A percentile compares a stretch with the other conserved stretches of the same genome.
phyloP scores from a whole-genome alignment of 441 rosid species.

The Bruguiera hainesii region DNA sequence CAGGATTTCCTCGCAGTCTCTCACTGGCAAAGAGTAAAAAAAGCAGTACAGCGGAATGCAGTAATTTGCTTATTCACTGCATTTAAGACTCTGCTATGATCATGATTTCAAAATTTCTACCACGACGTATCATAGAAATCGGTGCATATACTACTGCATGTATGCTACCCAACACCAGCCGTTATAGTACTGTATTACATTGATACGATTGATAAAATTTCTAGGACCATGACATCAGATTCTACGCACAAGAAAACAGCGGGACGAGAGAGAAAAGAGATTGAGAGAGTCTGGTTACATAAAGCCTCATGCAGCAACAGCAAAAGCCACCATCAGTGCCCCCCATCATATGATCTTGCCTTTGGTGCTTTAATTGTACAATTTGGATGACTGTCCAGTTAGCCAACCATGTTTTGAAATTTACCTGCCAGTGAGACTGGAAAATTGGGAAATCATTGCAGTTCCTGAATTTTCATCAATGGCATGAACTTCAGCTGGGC shows the following conservation, averaged over 20 bases:
- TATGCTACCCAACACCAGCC: constrained; percentile 16
- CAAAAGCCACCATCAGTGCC: constrained; percentile 4
- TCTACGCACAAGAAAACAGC: background rate
- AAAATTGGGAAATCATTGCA: constrained; percentile 46
- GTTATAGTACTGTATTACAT: background rate
- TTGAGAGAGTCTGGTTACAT: too few species aligned
- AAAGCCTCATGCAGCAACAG: background rate
- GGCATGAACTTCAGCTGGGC: constrained; percentile 38
- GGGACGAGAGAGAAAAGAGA: too few species aligned
- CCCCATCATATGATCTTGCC: background rate
- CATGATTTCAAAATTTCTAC: constrained; percentile 9
- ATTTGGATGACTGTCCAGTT: background rate
- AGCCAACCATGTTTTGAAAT: background rate
- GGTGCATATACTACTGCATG: constrained; percentile 10
- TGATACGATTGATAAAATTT: too few species aligned
- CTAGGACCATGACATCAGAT: constrained; percentile 3
- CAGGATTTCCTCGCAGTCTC: too few species aligned
- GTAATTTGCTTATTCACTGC: too few species aligned
- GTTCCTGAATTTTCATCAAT: constrained; percentile 42
- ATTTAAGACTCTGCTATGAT: constrained; percentile 6
- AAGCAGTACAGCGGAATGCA: too few species aligned
- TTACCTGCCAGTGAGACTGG: constrained; percentile 57
- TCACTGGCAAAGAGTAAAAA: too few species aligned
- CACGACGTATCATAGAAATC: background rate
- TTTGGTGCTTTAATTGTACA: background rate